Evolutionary conservation across 345 rosid species (phyloP).

Genomic region (Boechera stricta): DNA sequence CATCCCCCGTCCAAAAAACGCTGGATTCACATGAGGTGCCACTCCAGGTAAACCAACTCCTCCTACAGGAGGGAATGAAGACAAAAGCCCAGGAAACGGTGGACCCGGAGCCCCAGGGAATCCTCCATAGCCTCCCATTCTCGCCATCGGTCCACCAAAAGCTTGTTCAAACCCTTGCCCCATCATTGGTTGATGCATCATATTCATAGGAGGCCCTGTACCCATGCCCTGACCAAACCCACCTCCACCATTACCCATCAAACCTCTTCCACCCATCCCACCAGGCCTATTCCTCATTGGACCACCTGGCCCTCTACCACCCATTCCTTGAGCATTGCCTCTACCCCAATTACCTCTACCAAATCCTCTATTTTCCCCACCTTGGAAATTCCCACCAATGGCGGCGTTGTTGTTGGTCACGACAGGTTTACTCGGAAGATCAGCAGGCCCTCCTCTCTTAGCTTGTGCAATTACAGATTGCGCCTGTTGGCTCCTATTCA

Average conservation of each 20-base stretch:
- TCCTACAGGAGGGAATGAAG: slow-evolving; percentile 71
- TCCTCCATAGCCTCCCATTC: slow-evolving; percentile 77
- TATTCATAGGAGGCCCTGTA: slow-evolving; percentile 55
- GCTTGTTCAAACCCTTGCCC: slow-evolving; percentile 81
- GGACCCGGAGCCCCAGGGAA: slow-evolving; percentile 77
- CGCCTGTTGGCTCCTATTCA: slow-evolving; percentile 62
- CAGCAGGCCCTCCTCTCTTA: slow-evolving; percentile 68
- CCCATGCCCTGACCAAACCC: slow-evolving; percentile 77
- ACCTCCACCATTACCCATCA: slow-evolving; percentile 72
- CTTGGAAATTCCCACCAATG: slow-evolving; percentile 69
- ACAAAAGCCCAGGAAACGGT: slow-evolving; percentile 66
- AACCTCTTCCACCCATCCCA: slow-evolving; percentile 70
- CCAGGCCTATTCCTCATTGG: slow-evolving; percentile 72
- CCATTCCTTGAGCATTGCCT: slow-evolving; percentile 75
- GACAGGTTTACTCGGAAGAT: slow-evolving; percentile 50
- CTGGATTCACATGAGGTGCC: slow-evolving; percentile 89
- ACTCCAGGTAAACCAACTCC: slow-evolving; percentile 78
- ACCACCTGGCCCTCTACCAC: slow-evolving; percentile 73
- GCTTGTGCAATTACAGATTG: slow-evolving; percentile 53
- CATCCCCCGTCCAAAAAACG: slow-evolving; percentile 82
- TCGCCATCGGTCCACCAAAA: slow-evolving; percentile 82
- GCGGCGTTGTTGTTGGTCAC: slow-evolving; percentile 52
- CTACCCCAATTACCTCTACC: slow-evolving; percentile 81
- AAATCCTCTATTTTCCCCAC: slow-evolving; percentile 69
- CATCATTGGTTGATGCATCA: slow-evolving; percentile 85